Evolutionary conservation across 2,329 filamentous ascomycete species (phyloP), one percentile per base, ranked within the genome.

Genomic region (Cladophialophora bantiana): DNA sequence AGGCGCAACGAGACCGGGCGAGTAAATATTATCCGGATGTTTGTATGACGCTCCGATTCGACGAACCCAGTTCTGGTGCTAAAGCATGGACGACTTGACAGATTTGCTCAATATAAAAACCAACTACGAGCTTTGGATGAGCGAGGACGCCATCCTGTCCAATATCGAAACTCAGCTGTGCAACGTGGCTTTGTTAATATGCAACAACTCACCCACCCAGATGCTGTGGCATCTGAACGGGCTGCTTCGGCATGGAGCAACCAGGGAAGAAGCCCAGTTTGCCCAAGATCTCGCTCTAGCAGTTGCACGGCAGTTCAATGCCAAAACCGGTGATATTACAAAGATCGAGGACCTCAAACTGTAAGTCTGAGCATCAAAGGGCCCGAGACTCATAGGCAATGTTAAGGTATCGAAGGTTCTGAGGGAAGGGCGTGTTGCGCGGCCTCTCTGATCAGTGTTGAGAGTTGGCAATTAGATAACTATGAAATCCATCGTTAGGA

Each of bases 91-190:
- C 26, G 35, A 12, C 10, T 58, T 58, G 55, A 58, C 55, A 58
- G 55, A 18, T 58, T 31, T 58, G 12, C 32, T 58, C 31, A 58
- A 58, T 10, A 58, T 58, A 20, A 58, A 58, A 32, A 38, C 55
- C 15, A 58, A 58, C 34, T 58, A 58, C 26, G 55, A 58, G 55
- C 6, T 58, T 10, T 58, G 55, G 55, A 58, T 58, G 55, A 58
- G 55, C 18, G 55, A 58, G 55, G 55, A 58, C 55, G 6, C 55
- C 13, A 58, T 58, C 35, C 35, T 58, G 55, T 58, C 55, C 55
- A 13, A 18, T 5, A 58, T 38, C 55, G 55, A 58, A 40, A 58
- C 55, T 5, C 55, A 58, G 55, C 10, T 58, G 55, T 58, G 55
- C 55, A 58, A 58, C 12, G 31, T 58, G 32, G 55, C 55, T 38